These are phyloP conservation scores for Podaxis sp. DNA, from an alignment of 768 basidiomycete genomes.

Conservation along the genomic window DNA sequence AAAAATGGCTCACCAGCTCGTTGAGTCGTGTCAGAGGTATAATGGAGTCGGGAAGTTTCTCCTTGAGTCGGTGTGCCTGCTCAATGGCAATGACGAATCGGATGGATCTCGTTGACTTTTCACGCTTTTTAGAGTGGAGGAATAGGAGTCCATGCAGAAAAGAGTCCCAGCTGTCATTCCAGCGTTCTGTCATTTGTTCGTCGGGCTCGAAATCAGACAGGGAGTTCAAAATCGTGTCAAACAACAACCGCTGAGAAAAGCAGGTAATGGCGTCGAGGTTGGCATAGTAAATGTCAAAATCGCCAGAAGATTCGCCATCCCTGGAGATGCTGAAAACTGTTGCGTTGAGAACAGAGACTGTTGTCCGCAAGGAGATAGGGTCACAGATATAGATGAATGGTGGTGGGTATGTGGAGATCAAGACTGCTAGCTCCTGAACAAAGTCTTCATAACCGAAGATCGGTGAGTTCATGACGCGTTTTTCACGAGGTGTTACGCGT, in stretches of 20 bases:
- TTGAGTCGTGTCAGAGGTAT: slow-evolving; percentile 68
- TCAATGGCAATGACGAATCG: slow-evolving; percentile 62
- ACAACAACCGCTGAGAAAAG: slow-evolving; percentile 60
- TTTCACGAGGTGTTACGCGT: neutral
- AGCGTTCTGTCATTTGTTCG: slow-evolving; percentile 49
- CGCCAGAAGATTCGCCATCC: slow-evolving; percentile 14
- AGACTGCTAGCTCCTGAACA: slow-evolving; percentile 29
- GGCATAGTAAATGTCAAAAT: slow-evolving; percentile 34
- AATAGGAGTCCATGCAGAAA: slow-evolving; percentile 66
- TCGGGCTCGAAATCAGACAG: slow-evolving; percentile 50
- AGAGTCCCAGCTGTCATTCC: slow-evolving; percentile 62
- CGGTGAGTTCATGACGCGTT: slow-evolving; percentile 5
- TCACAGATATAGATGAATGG: slow-evolving; percentile 70
- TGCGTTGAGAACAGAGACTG: slow-evolving; percentile 36
- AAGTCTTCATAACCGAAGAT: slow-evolving; percentile 24
- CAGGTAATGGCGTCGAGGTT: slow-evolving; percentile 53
- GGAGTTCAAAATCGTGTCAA: slow-evolving; percentile 59
- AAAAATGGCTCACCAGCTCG: slow-evolving; percentile 49
- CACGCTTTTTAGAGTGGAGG: slow-evolving; percentile 19
- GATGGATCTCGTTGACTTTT: slow-evolving; percentile 22
- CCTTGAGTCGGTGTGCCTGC: slow-evolving; percentile 61
- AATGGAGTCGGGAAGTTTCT: slow-evolving; percentile 57
- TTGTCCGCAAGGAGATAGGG: slow-evolving; percentile 41
- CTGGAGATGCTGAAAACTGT: slow-evolving; percentile 11
- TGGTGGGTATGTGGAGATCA: slow-evolving; percentile 41